A percentile compares a stretch with the other conserved stretches of the same genome.
phyloP scores from a whole-genome alignment of 1,284 basidiomycete species.

The Trichosporon faecale region DNA sequence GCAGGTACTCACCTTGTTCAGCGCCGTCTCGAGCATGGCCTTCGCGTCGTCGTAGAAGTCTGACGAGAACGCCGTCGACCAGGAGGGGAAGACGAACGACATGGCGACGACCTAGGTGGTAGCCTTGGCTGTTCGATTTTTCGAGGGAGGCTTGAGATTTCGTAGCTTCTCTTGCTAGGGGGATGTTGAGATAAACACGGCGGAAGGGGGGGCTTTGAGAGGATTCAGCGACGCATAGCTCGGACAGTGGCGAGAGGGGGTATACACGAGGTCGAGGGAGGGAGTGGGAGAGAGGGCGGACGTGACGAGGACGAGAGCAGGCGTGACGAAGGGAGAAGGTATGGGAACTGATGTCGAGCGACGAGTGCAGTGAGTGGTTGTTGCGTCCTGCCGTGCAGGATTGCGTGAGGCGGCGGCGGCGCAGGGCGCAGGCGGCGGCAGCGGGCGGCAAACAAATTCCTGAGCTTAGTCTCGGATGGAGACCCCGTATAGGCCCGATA shows the following conservation, averaged over 20 bases:
- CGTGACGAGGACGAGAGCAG: background rate
- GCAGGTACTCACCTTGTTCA: constrained; percentile 66
- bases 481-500: constrained; percentile 7
- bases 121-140: background rate
- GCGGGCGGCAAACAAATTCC: constrained; percentile 10
- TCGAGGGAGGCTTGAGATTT: background rate
- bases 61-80: constrained; percentile 89
- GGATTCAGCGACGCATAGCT: background rate
- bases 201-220: background rate
- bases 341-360: background rate
- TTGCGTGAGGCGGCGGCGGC: background rate
- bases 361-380: background rate
- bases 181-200: background rate
- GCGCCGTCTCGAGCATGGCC: constrained; percentile 86
- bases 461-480: constrained; percentile 4
- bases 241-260: background rate
- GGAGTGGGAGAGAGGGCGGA: background rate
- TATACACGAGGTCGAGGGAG: background rate
- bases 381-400: constrained; percentile 1
- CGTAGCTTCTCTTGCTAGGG: background rate
- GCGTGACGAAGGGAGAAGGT: background rate
- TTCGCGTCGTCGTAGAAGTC: constrained; percentile 91
- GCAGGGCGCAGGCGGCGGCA: background rate
- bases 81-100: constrained; percentile 91
- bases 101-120: constrained; percentile 54